Conservation (phyloP, 1,284 basidiomycete genomes). For the Ceratobasidium sp. region DNA sequence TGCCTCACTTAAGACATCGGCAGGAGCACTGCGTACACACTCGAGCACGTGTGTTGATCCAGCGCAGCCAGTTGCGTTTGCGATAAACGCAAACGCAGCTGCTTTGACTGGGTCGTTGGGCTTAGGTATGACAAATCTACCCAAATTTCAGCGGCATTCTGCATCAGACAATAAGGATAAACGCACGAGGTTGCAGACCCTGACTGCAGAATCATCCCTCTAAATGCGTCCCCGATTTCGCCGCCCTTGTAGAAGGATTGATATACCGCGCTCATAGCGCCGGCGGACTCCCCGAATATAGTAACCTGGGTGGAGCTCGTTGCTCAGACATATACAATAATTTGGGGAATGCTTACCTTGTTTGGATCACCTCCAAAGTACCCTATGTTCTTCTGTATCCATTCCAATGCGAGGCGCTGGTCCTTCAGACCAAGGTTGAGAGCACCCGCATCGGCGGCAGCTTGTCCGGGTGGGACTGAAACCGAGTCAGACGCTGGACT, state of each 20-base stretch:
- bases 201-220: slow-evolving; percentile 44
- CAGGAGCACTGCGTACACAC: slow-evolving; percentile 13
- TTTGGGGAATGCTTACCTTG: slow-evolving; percentile 48
- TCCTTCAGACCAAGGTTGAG: slow-evolving; percentile 55
- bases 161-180: too few relatives aligned
- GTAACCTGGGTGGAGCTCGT: slow-evolving; percentile 38
- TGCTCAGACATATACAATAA: background rate
- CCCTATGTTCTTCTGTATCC: slow-evolving; percentile 59
- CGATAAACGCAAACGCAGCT: background rate
- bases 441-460: slow-evolving; percentile 46
- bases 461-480: slow-evolving; percentile 50
- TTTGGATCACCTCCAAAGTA: slow-evolving; percentile 59
- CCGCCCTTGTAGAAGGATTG: slow-evolving; percentile 47
- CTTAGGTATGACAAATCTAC: background rate
- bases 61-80: slow-evolving; percentile 3
- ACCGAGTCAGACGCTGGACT: slow-evolving; percentile 14
- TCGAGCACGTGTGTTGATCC: background rate
- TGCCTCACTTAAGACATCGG: background rate
- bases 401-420: slow-evolving; percentile 58
- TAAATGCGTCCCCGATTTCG: slow-evolving; percentile 29
- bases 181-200: slow-evolving; percentile 40
- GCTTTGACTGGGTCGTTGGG: background rate
- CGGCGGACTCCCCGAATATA: slow-evolving; percentile 51
- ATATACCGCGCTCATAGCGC: slow-evolving; percentile 46
- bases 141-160: too few relatives aligned